Evolutionary conservation across 2,329 filamentous ascomycete species (phyloP).

Genomic region (Colletotrichum lentis): DNA sequence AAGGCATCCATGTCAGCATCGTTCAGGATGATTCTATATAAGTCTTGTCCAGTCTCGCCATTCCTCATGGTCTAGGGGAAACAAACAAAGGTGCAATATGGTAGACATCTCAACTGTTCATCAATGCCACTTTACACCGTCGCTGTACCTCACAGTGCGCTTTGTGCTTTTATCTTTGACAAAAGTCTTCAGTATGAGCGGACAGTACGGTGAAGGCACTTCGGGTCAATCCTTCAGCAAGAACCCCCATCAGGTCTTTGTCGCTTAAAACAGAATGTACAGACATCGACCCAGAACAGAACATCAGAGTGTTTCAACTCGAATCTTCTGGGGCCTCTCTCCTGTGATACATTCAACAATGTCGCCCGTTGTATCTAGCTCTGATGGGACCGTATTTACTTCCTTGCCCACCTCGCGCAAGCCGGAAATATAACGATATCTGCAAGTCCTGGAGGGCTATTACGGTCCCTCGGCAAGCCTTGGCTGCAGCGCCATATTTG

Average conservation of each 20-base stretch:
- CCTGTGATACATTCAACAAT: not conserved
- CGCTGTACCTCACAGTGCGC: not conserved
- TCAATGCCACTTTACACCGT: not conserved
- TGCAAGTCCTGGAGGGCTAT: too few relatives aligned
- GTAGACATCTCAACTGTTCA: not conserved
- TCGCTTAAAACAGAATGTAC: not conserved
- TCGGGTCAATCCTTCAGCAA: not conserved
- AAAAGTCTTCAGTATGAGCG: not conserved
- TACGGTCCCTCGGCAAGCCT: too few relatives aligned
- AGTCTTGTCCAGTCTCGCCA: not conserved
- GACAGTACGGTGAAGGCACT: not conserved
- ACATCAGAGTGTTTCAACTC: too few relatives aligned
- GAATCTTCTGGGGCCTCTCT: not conserved
- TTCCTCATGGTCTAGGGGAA: not conserved
- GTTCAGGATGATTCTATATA: constrained; percentile 1
- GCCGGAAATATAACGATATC: too few relatives aligned
- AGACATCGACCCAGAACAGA: not conserved
- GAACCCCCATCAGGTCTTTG: too few relatives aligned
- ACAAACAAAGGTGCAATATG: not conserved
- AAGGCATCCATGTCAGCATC: not conserved
- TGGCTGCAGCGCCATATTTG: not conserved
- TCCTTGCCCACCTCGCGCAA: too few relatives aligned
- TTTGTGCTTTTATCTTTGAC: not conserved
- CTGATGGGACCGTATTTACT: too few relatives aligned
- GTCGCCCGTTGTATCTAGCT: too few relatives aligned